Evolutionary conservation across 1,284 basidiomycete genomes (phyloP), one percentile per base, ranked within the genome.

Genomic region (Afroboletus lepidellus): DNA sequence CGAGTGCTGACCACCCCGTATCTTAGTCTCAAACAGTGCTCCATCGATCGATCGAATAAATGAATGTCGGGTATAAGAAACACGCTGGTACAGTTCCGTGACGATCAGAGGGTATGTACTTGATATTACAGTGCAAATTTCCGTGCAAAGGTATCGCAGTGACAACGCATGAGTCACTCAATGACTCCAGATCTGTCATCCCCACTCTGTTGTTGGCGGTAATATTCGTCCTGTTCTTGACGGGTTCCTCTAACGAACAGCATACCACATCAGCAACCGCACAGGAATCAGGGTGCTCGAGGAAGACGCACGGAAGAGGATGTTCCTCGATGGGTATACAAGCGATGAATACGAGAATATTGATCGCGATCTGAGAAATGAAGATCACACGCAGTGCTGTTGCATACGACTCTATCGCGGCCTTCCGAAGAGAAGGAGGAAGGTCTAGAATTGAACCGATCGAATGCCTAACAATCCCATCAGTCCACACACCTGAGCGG

Each of bases 361-460:
- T 84, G 59, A 84, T 70, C 25, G 77, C 86, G 55, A 79, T 76
- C 65, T 84, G 87, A 62, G 84, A 86, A 54, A 93, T 81, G 74
- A 98, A 99, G 50, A 96, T 93, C 59, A 85, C 82, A 60, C 83
- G 83, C 59, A 98, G 75, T 41, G 92, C 90, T 62, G 84, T 81
- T 30, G 85, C 83, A 72, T 98, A 99, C 0, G 92, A 90, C 57
- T 82, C 78, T 42, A 91, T 79, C 1, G 94, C 96, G 29, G 85
- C 85, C 58, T 79, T 70, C 61, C 77, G 80, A 46, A 86, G 65
- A 30, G 71, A 63, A 39, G 84, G 81, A 9, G 85, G 76, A 38
- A 98, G 79, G 42, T 76, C 72, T 46, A 83, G 81, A 72, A 98
- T 94, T 53, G 88, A 83, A 34, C 79, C 81, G 18, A 90, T 88